These are phyloP conservation scores for Takakia lepidozioides DNA, from an alignment of 225 moss, liverwort and hornwort genomes.

Conservation along the genomic window DNA sequence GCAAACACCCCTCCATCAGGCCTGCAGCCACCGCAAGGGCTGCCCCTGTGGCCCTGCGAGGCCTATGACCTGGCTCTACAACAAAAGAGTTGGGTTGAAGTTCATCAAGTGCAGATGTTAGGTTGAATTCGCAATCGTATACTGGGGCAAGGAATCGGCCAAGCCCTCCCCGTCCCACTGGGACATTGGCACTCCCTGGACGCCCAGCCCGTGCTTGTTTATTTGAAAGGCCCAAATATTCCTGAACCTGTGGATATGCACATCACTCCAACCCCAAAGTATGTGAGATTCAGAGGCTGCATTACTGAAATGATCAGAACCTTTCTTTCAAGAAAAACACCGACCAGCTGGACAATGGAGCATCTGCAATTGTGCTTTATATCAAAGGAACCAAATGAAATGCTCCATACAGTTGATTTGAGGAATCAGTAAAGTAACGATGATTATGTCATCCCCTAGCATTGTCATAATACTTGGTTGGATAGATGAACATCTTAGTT, in stretches of 20 bases:
- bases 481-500: too few relatives aligned
- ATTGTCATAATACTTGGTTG: too few relatives aligned
- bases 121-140: slow-evolving; percentile 79
- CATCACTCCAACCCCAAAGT: too few relatives aligned
- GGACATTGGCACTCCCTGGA: slow-evolving; percentile 19
- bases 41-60: slow-evolving; percentile 81
- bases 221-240: slow-evolving; percentile 57
- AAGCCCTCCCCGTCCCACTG: slow-evolving; percentile 33
- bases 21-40: slow-evolving; percentile 81
- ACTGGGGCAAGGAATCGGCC: slow-evolving; percentile 81
- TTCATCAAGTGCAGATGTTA: slow-evolving; percentile 71
- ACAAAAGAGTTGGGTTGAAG: slow-evolving; percentile 66
- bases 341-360: too few relatives aligned
- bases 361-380: too few relatives aligned
- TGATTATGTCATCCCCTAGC: too few relatives aligned
- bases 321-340: too few relatives aligned
- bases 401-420: too few relatives aligned
- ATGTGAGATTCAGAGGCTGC: too few relatives aligned
- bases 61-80: slow-evolving; percentile 43
- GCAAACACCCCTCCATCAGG: slow-evolving; percentile 73
- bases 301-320: too few relatives aligned
- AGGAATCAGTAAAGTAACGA: too few relatives aligned
- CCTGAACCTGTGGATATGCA: slow-evolving; percentile 87
- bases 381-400: too few relatives aligned
- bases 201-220: slow-evolving; percentile 48